Evolutionary conservation across 2,329 filamentous ascomycete species (phyloP), one percentile per base, ranked within the genome.

Genomic region (Fusarium tupiense): DNA sequence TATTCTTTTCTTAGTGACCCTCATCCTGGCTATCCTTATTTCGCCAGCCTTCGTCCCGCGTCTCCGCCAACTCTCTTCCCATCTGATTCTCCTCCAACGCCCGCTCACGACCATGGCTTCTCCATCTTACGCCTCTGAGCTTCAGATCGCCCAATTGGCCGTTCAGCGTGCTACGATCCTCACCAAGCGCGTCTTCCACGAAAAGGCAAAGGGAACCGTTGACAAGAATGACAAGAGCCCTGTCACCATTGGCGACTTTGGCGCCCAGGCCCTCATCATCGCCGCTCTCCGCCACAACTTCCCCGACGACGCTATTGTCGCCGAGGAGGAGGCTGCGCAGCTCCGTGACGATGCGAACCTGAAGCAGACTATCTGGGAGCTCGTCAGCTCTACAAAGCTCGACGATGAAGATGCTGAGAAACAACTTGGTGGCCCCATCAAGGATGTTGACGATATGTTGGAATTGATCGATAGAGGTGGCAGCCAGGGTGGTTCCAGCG

Each of bases 201-300:
- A 96, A 78, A 96, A 96, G 84, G 93, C 94, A 78, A 98, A 98
- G 86, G 96, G 96, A 77, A 98, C 96, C 52, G 88, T 98, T 59
- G 82, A 84, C 79, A 99, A 99, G 86, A 92, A 94, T 83, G 96
- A 99, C 88, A 94, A 94, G 82, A 98, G 95, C 16, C 96, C 96
- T 75, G 96, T 99, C 79, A 99, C 96, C 24, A 96, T 98, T 78
- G 96, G 96, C 82, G 96, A 99, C 86, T 98, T 98, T 83, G 96
- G 96, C 80, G 97, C 96, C 43, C 96, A 99, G 86, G 95, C 96
- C 38, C 90, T 99, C 75, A 98, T 99, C 84, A 98, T 98, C 80
- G 89, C 92, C 65, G 96, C 96, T 35, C 92, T 99, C 76, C 92
- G 92, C 84, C 90, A 94, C 84, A 94, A 93, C 84, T 99, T 99